A percentile compares a stretch with the other conserved stretches of the same genome.
Conservation (phyloP, 1,284 basidiomycete species). For the Sporisorium exsertum region DNA sequence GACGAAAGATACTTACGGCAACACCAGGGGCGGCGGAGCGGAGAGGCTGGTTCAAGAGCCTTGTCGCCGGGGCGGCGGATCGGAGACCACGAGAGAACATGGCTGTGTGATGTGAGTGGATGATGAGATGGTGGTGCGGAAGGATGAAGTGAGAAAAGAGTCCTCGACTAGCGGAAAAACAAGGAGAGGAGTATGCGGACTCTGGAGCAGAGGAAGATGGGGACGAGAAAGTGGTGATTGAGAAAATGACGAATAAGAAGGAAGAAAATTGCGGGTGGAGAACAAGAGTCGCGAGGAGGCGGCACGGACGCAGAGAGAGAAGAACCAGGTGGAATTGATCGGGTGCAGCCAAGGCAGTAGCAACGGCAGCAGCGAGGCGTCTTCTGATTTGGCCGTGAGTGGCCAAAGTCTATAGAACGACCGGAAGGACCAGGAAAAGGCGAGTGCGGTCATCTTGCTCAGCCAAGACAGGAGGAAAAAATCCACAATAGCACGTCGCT, state of each 20-base stretch:
- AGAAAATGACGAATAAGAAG: slow-evolving; percentile 20
- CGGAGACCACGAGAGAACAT: slow-evolving; percentile 58
- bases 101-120: slow-evolving; percentile 21
- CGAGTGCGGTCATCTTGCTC: neutral
- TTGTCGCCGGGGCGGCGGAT: slow-evolving; percentile 57
- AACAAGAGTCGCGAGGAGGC: too few relatives aligned
- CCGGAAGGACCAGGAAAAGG: neutral
- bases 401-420: too few relatives aligned
- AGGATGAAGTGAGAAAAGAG: neutral
- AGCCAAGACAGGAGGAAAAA: slow-evolving; percentile 8
- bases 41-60: slow-evolving; percentile 61
- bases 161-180: neutral
- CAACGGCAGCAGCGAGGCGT: too few relatives aligned
- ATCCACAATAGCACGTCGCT: neutral
- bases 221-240: slow-evolving; percentile 13
- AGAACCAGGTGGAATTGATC: neutral
- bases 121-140: slow-evolving; percentile 8
- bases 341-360: neutral
- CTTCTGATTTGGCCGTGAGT: slow-evolving; percentile 1
- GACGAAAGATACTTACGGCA: slow-evolving; percentile 47
- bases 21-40: slow-evolving; percentile 51
- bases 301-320: neutral
- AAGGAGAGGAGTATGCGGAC: slow-evolving; percentile 7
- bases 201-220: neutral
- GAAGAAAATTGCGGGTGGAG: slow-evolving; percentile 35